Percentiles rank a stretch among this genome's conserved stretches.
Evolutionary conservation across 106 monocot species (phyloP).

Genomic region (Chionographis japonica): DNA sequence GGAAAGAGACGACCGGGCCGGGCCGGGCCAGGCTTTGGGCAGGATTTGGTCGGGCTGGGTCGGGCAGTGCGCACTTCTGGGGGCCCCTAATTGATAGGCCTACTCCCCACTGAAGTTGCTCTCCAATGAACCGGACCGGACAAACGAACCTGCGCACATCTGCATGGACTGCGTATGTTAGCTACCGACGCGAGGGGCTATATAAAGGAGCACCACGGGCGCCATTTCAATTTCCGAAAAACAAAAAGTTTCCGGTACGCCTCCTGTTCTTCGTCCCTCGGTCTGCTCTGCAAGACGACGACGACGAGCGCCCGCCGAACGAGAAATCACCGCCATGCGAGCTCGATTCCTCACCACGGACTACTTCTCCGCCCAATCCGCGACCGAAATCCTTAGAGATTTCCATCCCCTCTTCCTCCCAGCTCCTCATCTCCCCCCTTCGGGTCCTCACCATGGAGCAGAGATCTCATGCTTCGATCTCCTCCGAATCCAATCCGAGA

Average conservation of each 20-base stretch:
- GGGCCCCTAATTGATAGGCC: too few relatives aligned
- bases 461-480: not conserved
- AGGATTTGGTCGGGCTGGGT: too few relatives aligned
- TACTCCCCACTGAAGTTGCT: too few relatives aligned
- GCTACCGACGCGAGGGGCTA: not conserved
- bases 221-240: conserved; percentile 10
- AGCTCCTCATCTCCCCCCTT: conserved; percentile 16
- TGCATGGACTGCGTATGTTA: too few relatives aligned
- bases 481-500: conserved; percentile 8
- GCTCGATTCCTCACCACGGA: conserved; percentile 64
- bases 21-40: too few relatives aligned
- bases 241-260: not conserved
- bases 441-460: not conserved
- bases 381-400: conserved; percentile 18
- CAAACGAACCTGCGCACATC: too few relatives aligned
- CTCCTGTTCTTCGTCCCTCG: not conserved
- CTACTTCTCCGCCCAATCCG: conserved; percentile 34
- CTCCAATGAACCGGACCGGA: too few relatives aligned
- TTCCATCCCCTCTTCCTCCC: conserved; percentile 34
- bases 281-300: not conserved
- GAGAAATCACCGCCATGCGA: conserved; percentile 28
- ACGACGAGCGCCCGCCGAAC: not conserved
- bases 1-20: too few relatives aligned
- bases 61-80: too few relatives aligned
- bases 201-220: not conserved